Conservation (phyloP, 2,329 filamentous ascomycete genomes). For the Xylaria sp. region DNA sequence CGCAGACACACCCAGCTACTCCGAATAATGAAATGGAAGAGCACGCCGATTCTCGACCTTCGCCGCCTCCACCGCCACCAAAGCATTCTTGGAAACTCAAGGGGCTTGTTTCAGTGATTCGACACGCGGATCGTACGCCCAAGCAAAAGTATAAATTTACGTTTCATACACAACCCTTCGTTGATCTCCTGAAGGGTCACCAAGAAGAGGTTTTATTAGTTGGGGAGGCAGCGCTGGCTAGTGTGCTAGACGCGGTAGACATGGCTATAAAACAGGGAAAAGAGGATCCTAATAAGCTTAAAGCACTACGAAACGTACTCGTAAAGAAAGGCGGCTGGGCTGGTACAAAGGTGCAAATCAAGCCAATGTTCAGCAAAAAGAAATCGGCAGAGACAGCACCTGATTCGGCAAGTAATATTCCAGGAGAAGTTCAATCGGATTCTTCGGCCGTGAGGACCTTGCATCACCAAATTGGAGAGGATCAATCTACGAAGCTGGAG, state of each 20-base stretch:
- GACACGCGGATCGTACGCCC: conserved; percentile 95
- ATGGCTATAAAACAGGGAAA: conserved; percentile 79
- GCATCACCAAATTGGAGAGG: conserved; percentile 42
- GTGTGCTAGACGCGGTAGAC: conserved; percentile 89
- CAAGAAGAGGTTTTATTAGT: conserved; percentile 96
- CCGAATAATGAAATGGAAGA: conserved; percentile 51
- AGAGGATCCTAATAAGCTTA: conserved; percentile 90
- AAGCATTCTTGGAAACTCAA: conserved; percentile 99
- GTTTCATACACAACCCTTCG: conserved; percentile 95
- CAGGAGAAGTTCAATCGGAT: conserved; percentile 52
- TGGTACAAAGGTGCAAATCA: conserved; percentile 98
- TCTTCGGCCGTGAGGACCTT: conserved; percentile 44
- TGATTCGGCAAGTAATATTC: conserved; percentile 45
- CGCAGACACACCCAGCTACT: conserved; percentile 53
- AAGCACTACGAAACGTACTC: conserved; percentile 83
- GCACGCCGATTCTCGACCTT: conserved; percentile 52
- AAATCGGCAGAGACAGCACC: conserved; percentile 69
- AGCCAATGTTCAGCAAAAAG: conserved; percentile 97
- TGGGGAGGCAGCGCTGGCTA: conserved; percentile 87
- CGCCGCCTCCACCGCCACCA: conserved; percentile 74
- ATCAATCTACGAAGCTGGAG: conserved; percentile 42
- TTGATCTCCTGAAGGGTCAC: conserved; percentile 92
- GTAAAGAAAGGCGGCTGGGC: conserved; percentile 94
- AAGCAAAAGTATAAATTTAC: conserved; percentile 99
- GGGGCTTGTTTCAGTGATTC: conserved; percentile 94